phyloP scores from a whole-genome alignment of 352 stramenopile species.

The Phytophthora cajani region DNA sequence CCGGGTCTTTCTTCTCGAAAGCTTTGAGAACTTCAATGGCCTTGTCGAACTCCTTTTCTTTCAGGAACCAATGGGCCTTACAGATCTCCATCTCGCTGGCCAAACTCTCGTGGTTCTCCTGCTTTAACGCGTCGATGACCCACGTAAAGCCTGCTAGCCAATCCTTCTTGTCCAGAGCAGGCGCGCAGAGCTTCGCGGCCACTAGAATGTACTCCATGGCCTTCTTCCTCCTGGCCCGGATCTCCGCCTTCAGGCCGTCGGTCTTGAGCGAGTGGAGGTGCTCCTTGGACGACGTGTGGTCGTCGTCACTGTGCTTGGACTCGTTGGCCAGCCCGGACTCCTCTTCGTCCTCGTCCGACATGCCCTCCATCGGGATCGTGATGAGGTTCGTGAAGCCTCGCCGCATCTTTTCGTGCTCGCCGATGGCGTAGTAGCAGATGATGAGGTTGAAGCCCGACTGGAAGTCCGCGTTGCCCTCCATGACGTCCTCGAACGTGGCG shows the following conservation, averaged over 20 bases:
- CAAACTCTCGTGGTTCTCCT: constrained; percentile 90
- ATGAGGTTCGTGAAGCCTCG: constrained; percentile 93
- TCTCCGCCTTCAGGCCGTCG: constrained; percentile 81
- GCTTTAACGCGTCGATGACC: constrained; percentile 93
- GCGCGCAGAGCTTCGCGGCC: constrained; percentile 94
- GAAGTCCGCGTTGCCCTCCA: constrained; percentile 94
- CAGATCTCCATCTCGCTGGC: constrained; percentile 92
- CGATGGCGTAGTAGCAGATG: constrained; percentile 97
- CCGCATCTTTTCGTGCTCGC: constrained; percentile 95
- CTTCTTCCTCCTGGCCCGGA: constrained; percentile 77
- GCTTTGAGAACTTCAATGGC: constrained; percentile 94
- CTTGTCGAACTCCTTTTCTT: constrained; percentile 94
- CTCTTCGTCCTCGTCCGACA: constrained; percentile 89
- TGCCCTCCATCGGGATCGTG: constrained; percentile 88
- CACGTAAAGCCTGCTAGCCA: constrained; percentile 94
- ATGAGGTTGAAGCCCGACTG: constrained; percentile 97
- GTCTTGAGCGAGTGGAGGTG: constrained; percentile 70
- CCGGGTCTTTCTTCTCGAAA: constrained; percentile 96
- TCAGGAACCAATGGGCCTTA: constrained; percentile 91
- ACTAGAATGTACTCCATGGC: constrained; percentile 93
- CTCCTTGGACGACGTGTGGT: constrained; percentile 51
- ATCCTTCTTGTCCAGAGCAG: constrained; percentile 92
- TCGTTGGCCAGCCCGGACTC: constrained; percentile 66
- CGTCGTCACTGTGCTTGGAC: constrained; percentile 50
- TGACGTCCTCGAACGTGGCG: constrained; percentile 95